Evolutionary conservation across 1,284 basidiomycete genomes (phyloP).

Genomic region (Sporisorium graminicola): DNA sequence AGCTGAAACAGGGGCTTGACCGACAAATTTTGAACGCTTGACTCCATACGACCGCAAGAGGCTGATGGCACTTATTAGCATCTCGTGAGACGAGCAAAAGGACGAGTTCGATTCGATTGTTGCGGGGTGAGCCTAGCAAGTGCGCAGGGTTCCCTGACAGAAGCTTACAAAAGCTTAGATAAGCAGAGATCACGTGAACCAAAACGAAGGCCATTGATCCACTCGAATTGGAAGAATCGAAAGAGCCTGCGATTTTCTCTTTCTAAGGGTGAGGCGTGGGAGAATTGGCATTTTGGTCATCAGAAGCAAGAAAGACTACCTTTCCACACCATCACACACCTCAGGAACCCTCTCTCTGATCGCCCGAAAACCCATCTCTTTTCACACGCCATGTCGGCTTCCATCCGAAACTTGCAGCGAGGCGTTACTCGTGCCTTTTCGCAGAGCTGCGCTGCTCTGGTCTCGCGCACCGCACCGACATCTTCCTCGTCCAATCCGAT

Average conservation of each 20-base stretch:
- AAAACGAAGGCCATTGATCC: neutral
- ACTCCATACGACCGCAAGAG: neutral
- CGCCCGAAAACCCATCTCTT: neutral
- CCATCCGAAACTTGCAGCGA: constrained; percentile 41
- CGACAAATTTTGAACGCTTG: neutral
- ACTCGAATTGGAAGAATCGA: constrained; percentile 3
- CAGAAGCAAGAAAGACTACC: neutral
- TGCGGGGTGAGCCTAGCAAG: no score
- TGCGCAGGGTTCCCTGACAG: no score
- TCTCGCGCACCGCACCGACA: constrained; percentile 14
- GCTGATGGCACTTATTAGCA: neutral
- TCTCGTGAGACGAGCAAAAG: neutral
- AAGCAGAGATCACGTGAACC: constrained; percentile 3
- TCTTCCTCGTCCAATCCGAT: constrained; percentile 36
- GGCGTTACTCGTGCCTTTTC: constrained; percentile 34
- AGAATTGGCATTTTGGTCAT: neutral
- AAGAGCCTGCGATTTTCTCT: constrained; percentile 1
- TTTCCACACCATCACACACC: neutral
- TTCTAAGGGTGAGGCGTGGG: neutral
- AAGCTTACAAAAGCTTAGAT: neutral
- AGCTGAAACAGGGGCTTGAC: constrained; percentile 13
- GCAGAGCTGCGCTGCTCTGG: constrained; percentile 18
- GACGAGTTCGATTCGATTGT: neutral
- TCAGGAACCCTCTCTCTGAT: constrained; percentile 1
- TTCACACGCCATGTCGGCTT: constrained; percentile 47